Evolutionary conservation across 352 stramenopile genomes (phyloP).

Genomic region (Globisporangium polare): DNA sequence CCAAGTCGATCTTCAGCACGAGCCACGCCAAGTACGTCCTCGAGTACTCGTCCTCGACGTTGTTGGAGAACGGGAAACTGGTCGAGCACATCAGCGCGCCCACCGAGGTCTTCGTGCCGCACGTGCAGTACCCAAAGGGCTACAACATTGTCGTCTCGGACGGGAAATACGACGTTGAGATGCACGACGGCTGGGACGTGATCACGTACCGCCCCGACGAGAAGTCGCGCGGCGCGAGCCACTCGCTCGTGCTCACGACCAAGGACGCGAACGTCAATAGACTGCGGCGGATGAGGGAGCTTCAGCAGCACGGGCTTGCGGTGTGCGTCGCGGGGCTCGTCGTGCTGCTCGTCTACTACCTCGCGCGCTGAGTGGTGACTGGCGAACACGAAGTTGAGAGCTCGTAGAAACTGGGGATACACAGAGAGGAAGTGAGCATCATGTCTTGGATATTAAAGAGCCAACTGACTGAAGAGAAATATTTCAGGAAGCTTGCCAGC

Average conservation of each 20-base stretch:
- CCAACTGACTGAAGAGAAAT: no score
- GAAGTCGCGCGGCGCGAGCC: constrained; percentile 13
- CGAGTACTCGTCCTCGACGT: constrained; percentile 29
- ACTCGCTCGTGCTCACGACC: constrained; percentile 43
- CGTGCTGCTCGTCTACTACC: constrained; percentile 29
- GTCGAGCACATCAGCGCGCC: constrained; percentile 18
- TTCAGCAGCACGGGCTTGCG: constrained; percentile 17
- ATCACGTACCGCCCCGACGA: constrained; percentile 56
- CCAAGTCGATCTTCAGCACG: constrained; percentile 56
- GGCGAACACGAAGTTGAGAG: background rate
- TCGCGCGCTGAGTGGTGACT: constrained; percentile 11
- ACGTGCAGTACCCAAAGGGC: constrained; percentile 66
- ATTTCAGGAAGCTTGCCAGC: no score
- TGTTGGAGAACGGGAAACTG: constrained; percentile 21
- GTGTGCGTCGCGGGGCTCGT: constrained; percentile 17
- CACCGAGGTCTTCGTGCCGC: constrained; percentile 71
- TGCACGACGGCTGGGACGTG: constrained; percentile 55
- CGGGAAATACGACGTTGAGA: constrained; percentile 41
- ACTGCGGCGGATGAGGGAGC: constrained; percentile 18
- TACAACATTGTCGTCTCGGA: constrained; percentile 57
- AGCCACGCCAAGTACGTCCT: constrained; percentile 52
- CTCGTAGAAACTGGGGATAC: background rate
- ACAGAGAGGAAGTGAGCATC: background rate
- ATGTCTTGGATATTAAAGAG: no score
- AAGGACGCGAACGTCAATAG: constrained; percentile 40